Evolutionary conservation across 441 rosid genomes (phyloP), one percentile per base, ranked within the genome.

Genomic region (Adansonia rubrostipa): DNA sequence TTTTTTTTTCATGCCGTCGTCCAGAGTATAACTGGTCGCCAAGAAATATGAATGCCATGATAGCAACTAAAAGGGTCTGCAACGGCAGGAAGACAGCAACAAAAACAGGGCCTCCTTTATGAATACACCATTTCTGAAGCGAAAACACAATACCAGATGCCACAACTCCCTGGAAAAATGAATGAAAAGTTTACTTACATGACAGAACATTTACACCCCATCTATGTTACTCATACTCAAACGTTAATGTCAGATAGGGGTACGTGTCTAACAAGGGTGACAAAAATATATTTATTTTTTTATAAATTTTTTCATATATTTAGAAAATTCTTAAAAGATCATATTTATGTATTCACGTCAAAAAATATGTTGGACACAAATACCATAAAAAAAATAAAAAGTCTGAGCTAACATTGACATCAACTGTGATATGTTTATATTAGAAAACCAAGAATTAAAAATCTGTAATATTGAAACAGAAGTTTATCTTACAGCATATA

Each of bases 51-150:
- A 84, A 82, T 19, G 94, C 97, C 92, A 91, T 88, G 73, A 87
- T 71, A 42, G 96, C 94, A 20, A 92, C 97, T 72, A 90, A 65
- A 80, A 93, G 87, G 24, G 94, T 93, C 79, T 89, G 95, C 70
- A 93, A 68, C 3, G 99, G 98, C 83, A 90, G 97, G 85, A 88
- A 91, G 17, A 91, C 85, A 3, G 98, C 96, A 13, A 93, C 98
- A 74, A 86, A 87, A 51, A 89, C 90, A 22, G 99, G 97, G 73
- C 98, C 95, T 0, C 93, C 91, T 86, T 86, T 89, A 65, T 90
- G 86, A 74, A 92, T 93, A 70, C 96, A 93, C 96, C 98, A 90
- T 71, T 89, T 91, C 77, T 89, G 97, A 69, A 93, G 87, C 51
- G 90, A 86, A 11, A 91, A 79, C 17, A 89, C 96, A n/a, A 92